A percentile compares a stretch with the other conserved stretches of the same genome.
Evolutionary conservation across 169 alveolate species (phyloP).

Genomic region (Perkinsus olseni): DNA sequence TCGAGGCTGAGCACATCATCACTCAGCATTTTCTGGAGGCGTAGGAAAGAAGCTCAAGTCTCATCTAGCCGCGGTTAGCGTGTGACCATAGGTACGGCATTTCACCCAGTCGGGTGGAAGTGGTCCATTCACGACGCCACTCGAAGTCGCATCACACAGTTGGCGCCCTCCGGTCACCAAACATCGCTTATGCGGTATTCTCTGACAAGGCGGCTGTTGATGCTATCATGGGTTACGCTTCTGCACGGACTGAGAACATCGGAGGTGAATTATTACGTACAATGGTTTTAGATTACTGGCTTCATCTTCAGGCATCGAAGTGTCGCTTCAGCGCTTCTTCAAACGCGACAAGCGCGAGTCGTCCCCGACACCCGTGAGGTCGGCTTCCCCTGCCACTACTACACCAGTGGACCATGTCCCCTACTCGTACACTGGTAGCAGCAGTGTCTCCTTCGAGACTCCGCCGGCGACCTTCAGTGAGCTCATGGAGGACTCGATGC

Average conservation of each 20-base stretch:
- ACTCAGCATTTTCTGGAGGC: neutral
- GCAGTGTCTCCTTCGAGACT: neutral
- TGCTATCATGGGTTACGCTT: neutral
- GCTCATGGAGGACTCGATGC: neutral
- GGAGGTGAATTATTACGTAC: neutral
- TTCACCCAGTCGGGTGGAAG: neutral
- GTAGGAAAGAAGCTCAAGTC: neutral
- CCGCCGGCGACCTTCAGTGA: neutral
- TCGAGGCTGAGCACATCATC: neutral
- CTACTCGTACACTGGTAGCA: neutral
- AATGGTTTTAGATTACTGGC: neutral
- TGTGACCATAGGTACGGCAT: neutral
- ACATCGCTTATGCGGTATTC: neutral
- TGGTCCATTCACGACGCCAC: neutral
- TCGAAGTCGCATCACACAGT: neutral
- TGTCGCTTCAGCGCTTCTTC: neutral
- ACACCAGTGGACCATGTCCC: neutral
- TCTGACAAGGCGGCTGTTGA: neutral
- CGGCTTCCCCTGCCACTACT: neutral
- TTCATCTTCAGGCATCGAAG: neutral
- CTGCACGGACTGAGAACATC: neutral
- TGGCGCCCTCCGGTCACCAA: neutral
- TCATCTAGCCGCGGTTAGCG: neutral
- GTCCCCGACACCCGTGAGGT: neutral
- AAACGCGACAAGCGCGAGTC: neutral